These are phyloP conservation scores for Leccinum olivaceopallidum DNA, from an alignment of 768 basidiomycete species.

Conservation along the genomic window DNA sequence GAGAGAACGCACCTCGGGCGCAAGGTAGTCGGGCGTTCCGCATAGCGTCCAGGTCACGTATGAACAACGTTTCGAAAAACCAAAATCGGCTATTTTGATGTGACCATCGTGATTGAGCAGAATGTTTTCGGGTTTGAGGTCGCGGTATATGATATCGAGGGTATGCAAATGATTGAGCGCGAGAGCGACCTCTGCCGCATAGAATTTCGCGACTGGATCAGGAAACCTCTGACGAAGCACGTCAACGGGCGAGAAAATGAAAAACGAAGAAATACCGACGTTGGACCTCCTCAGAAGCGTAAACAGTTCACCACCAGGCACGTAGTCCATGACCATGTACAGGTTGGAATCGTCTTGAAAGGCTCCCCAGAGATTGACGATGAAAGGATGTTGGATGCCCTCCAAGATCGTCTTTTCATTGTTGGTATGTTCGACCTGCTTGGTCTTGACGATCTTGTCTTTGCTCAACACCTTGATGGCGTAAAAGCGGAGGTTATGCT, in stretches of 20 bases:
- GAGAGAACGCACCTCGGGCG: slow-evolving; percentile 72
- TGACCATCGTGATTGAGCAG: slow-evolving; percentile 93
- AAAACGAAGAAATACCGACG: slow-evolving; percentile 44
- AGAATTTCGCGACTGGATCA: slow-evolving; percentile 97
- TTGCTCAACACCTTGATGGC: slow-evolving; percentile 95
- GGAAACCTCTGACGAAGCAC: slow-evolving; percentile 72
- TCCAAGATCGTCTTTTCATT: slow-evolving; percentile 89
- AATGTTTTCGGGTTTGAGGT: slow-evolving; percentile 97
- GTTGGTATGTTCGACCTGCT: slow-evolving; percentile 97
- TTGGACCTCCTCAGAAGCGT: slow-evolving; percentile 89
- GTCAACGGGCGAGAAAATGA: slow-evolving; percentile 15
- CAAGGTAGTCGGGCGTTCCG: slow-evolving; percentile 94
- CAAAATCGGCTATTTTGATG: slow-evolving; percentile 96
- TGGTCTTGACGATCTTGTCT: slow-evolving; percentile 87
- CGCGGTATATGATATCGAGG: slow-evolving; percentile 92
- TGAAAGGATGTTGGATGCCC: slow-evolving; percentile 86
- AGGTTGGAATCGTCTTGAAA: slow-evolving; percentile 92
- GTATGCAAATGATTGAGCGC: slow-evolving; percentile 89
- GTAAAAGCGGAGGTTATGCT: slow-evolving; percentile 94
- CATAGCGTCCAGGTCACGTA: slow-evolving; percentile 95
- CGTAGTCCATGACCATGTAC: slow-evolving; percentile 98
- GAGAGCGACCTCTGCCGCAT: slow-evolving; percentile 91
- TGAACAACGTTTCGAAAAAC: slow-evolving; percentile 88
- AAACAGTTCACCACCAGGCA: slow-evolving; percentile 96
- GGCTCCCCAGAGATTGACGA: slow-evolving; percentile 94